Base-by-base conservation (phyloP, 352 stramenopile species). In the Phytopythium oedochilum region DNA sequence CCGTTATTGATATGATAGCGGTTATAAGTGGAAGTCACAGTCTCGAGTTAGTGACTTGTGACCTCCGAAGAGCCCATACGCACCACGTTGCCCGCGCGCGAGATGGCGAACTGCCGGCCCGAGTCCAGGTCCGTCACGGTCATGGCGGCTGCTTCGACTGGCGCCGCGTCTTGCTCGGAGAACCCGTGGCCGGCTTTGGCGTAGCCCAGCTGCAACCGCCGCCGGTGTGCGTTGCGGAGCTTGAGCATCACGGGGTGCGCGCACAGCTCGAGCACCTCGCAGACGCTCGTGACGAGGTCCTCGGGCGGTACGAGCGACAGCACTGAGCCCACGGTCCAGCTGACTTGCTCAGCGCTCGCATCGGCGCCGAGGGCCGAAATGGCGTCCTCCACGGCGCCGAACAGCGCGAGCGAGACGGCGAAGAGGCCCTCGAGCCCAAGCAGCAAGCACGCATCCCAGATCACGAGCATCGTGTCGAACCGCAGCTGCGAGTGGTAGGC, bases 401-500 rank as follows among this genome's bases (percentile, higher is more conserved):
- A 89, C 2, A 94, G 68, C 34, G 81, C 84, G 10, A 94, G 60
- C 0, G 79, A 70, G 6, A 91, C 82, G 31, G 68, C 78, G 53
- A 91, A 91, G 63, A 92, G 85, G 10, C 84, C 84, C 60, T 94
- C 84, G 5, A 94, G 70, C 25, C 84, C 84, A 36, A 92, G 70
- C 12, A 94, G 61, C 22, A 94, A 49, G 55, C 84, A 94, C 20
- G 90, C 75, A 40, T 94, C 84, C 84, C 84, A 94, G 56, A 79
- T 83, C 35, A 69, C 73, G 32, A 94, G 59, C 29, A 94, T 61
- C 51, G 84, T 94, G 31, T 89, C 78, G 56, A 77, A 92, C 4
- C 71, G 79, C 5, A 94, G 57, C 51, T 91, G 84, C 0, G 82
- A 79, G 32, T 86, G 75, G 17, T 81, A 77, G n/a, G 82, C 79